Conservation (phyloP, 768 basidiomycete genomes). For the Lentinula aciculospora region DNA sequence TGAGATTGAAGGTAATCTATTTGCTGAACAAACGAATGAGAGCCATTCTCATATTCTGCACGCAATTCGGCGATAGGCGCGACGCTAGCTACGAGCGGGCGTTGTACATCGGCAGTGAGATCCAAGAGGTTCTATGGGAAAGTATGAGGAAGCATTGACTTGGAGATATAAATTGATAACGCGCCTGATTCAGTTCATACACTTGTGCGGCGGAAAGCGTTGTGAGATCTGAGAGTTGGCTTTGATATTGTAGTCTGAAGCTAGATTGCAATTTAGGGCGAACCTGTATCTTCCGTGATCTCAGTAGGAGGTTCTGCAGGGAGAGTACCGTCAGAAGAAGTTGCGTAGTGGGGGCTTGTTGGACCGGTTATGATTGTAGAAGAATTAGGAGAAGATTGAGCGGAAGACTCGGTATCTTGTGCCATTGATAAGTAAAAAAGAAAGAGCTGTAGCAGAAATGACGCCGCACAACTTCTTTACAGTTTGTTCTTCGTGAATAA, state of each 20-base stretch:
- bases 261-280: not conserved
- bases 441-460: not conserved
- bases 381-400: no score
- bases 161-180: not conserved
- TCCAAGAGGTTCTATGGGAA: slow-evolving; percentile 30
- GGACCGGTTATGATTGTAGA: not conserved
- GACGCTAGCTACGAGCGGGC: slow-evolving; percentile 52
- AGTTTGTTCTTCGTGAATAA: not conserved
- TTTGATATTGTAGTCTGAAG: not conserved
- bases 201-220: slow-evolving; percentile 27
- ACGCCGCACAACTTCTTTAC: not conserved
- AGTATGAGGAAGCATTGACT: not conserved
- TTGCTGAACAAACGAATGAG: slow-evolving; percentile 60
- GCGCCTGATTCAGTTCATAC: slow-evolving; percentile 35
- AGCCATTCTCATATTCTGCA: slow-evolving; percentile 60
- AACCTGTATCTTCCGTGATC: slow-evolving; percentile 6
- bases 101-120: slow-evolving; percentile 27
- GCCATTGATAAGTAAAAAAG: not conserved
- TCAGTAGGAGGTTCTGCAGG: not conserved
- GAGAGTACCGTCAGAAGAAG: not conserved
- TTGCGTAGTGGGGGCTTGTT: not conserved
- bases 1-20: slow-evolving; percentile 61
- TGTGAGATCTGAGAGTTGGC: slow-evolving; percentile 22
- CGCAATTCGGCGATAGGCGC: slow-evolving; percentile 50
- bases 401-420: not conserved